Conservation (phyloP, 768 basidiomycete species). For the Sarcomyxa edulis region DNA sequence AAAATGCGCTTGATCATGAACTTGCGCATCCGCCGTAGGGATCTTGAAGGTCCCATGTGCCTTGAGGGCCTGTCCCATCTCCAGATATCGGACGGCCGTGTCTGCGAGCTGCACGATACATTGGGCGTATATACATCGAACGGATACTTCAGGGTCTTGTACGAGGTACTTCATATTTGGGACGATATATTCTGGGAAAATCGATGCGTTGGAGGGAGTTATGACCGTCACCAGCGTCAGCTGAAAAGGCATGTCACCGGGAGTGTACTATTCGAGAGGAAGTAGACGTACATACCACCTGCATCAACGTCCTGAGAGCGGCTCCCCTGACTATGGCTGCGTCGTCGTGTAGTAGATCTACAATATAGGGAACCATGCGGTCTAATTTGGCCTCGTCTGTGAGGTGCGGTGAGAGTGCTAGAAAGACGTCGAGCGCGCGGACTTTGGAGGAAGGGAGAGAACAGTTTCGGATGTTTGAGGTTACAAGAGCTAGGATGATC, state of each 20-base stretch:
- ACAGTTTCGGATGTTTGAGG: constrained; percentile 87
- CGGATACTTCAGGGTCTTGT: constrained; percentile 82
- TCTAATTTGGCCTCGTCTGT: constrained; percentile 96
- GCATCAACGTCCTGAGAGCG: constrained; percentile 72
- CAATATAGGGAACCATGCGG: constrained; percentile 86
- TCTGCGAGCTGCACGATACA: constrained; percentile 83
- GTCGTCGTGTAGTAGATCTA: constrained; percentile 86
- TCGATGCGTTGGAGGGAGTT: constrained; percentile 73
- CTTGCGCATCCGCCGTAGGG: constrained; percentile 55
- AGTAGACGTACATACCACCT: constrained; percentile 58
- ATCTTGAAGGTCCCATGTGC: constrained; percentile 73
- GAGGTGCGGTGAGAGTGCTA: constrained; percentile 74
- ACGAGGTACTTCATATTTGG: constrained; percentile 83
- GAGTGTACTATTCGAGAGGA: not conserved
- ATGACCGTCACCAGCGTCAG: constrained; percentile 66
- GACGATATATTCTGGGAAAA: constrained; percentile 94
- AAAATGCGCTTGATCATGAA: constrained; percentile 74
- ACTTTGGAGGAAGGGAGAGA: constrained; percentile 81
- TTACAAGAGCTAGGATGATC: constrained; percentile 81
- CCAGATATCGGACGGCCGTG: constrained; percentile 81
- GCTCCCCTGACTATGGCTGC: constrained; percentile 76
- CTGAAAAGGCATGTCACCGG: constrained; percentile 12
- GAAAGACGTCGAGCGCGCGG: constrained; percentile 78
- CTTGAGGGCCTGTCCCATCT: constrained; percentile 89
- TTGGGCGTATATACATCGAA: constrained; percentile 72